Percentiles rank a stretch among this genome's conserved stretches.
Evolutionary conservation across 192 early-diverging fungal species (phyloP).

Genomic region (Backusella australiensis): DNA sequence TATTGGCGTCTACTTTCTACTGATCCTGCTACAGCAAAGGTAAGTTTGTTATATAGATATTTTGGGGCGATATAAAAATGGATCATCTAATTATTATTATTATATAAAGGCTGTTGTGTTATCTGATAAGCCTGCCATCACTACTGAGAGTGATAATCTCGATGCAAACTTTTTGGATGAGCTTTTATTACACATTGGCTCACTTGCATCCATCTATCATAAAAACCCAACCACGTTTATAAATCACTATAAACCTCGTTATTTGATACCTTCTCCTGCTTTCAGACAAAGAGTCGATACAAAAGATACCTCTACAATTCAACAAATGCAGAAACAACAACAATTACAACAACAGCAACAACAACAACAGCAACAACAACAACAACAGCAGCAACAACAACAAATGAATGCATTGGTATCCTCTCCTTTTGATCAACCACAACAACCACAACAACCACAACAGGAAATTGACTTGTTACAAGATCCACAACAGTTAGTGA

Average conservation of each 20-base stretch:
- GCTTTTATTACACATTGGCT: constrained; percentile 82
- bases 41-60: constrained; percentile 1
- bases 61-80: no score
- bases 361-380: background rate
- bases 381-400: background rate
- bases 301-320: background rate
- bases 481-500: background rate
- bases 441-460: background rate
- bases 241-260: constrained; percentile 57
- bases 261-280: constrained; percentile 49
- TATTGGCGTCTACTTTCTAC: constrained; percentile 97
- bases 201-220: constrained; percentile 88
- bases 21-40: constrained; percentile 87
- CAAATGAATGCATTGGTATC: background rate
- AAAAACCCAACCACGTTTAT: constrained; percentile 88
- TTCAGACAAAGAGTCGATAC: constrained; percentile 33
- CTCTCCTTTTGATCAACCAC: background rate
- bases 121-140: constrained; percentile 91
- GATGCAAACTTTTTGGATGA: constrained; percentile 84
- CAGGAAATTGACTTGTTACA: constrained; percentile 17
- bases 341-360: constrained; percentile 6
- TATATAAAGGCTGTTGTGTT: constrained; percentile 80
- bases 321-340: background rate
- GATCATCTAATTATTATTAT: background rate
- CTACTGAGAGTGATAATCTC: constrained; percentile 91